Evolutionary conservation across 768 basidiomycete genomes (phyloP), one percentile per base, ranked within the genome.

Genomic region (Gyrodon lividus): DNA sequence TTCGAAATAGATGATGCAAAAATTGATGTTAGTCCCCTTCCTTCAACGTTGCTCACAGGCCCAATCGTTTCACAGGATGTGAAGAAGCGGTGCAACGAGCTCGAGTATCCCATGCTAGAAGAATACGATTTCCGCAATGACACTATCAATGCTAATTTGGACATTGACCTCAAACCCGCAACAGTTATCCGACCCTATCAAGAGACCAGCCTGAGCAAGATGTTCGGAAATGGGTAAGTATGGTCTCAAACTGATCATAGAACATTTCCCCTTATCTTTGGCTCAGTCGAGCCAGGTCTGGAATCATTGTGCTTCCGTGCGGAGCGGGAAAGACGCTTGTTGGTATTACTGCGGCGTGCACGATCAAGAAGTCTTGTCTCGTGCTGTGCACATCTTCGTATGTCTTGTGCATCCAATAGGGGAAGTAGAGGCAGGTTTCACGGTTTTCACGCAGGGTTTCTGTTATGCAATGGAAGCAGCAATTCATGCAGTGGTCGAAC

Each of bases 121-220:
- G 97, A 99, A 72, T 99, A 99, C 65, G 97, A 99, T 70, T 99
- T 98, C 77, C 80, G 95, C 38, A 96, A 98, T 65, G 97, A 99
- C 67, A 93, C 91, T 0, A 74, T 94, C 59, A 99, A 99, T 65
- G 82, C 97, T 24, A 96, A 98, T 70, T 79, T 99, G 40, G 97
- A 99, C 65, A 99, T 99, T 51, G 97, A 99, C 70, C 81, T 99
- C 48, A 99, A 99, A 68, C 97, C 97, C 3, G 89, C 93, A 31
- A 98, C 97, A 2, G 89, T 96, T 55, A 97, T 99, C 65, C 82
- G 97, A 48, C 93, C 97, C 13, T 99, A 99, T 71, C 97, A 99
- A 70, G 96, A 98, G 72, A 99, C 97, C 47, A 94, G 91, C 66
- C 74, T 99, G 38, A 94, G 92, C 59, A 99, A 99, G 74, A 99